Base-by-base conservation (phyloP, 129 eudicot species). In the Flaveria brownii region DNA sequence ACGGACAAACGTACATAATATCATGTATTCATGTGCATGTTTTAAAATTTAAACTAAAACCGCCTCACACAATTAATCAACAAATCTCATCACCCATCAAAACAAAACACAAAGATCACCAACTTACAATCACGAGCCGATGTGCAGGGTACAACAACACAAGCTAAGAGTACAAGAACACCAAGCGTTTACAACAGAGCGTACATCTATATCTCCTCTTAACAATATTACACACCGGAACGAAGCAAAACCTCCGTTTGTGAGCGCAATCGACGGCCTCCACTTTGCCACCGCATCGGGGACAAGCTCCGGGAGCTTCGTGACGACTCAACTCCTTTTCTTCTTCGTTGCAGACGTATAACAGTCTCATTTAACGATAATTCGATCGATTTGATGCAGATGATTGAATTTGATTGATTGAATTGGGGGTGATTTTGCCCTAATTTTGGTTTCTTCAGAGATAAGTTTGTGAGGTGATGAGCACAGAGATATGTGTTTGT, bases 301-400 rank as follows among this genome's bases (percentile, higher is more conserved):
- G 85, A 49, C 85, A 82, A 0, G 62, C 71, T 15, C 85, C 85
- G 4, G 85, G 85, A 64, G 85, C 85, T 28, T 82, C 70, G 0
- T 65, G 77, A 11, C 85, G 77, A 46, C 64, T 64, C 16, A 77
- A 17, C 69, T 82, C 85, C 71, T 78, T 77, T 51, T 76, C 62
- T 56, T 82, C 82, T 70, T 72, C 82, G 5, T 82, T 75, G 26
- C 85, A 82, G 1, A 77, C 71, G 43, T 77, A 82, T 43, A 28
- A 15, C 0, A 80, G 75, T 80, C 51, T 80, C 83, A 80, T 67
- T 57, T 45, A 59, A 4, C 22, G 20, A 12, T 45, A 2, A 74
- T 22, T 22, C 41, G 39, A 22, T 2, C 36, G 39, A 20, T 10
- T 22, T 2, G 6, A 68, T 16, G 72, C 54, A 3, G 72, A n/a